Evolutionary conservation across 2,329 filamentous ascomycete species (phyloP), one percentile per base, ranked within the genome.

Genomic region (Stagonosporopsis vannaccii): DNA sequence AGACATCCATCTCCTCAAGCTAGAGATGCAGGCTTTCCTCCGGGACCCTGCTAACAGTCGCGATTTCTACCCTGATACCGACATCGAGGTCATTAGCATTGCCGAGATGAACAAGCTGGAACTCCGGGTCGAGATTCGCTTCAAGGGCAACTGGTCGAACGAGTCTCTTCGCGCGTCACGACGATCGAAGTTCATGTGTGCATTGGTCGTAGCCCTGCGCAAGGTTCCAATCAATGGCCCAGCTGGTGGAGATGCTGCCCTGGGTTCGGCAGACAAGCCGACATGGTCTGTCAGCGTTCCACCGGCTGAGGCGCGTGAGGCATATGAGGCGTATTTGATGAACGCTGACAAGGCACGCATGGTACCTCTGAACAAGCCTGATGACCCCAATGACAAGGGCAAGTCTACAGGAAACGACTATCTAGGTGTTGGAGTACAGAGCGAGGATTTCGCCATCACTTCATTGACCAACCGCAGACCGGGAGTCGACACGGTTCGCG

Each of bases 141-240:
- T 98, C 82, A 98, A 98, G 75, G 78, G 75, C 66, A 83, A 82
- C 62, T 83, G 80, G 79, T 75, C 79, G 26, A 83, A 97, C 76
- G 94, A 97, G 65, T 83, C 85, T 1, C 84, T 97, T 36, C 90
- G 93, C 36, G 88, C 89, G 17, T 85, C 89, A 6, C 87, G 93
- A 48, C 88, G 94, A 58, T 96, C 90, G 74, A 98, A 97, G 78
- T 98, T 99, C 79, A 96, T 98, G 87, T 97, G 93, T 72, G 95
- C 95, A 0, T 81, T 99, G 56, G 88, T 95, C 4, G 78, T 92
- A 8, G 92, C 94, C 3, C 80, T 97, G 56, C 90, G 92, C 77
- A 92, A 89, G 78, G 84, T 99, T 17, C 94, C 93, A 9, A 94
- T 99, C 70, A 85, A 91, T 66, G 87, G 81, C 19, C 94, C 94